Evolutionary conservation across 306 rosid species (phyloP).

Genomic region (Cucurbita maxima): DNA sequence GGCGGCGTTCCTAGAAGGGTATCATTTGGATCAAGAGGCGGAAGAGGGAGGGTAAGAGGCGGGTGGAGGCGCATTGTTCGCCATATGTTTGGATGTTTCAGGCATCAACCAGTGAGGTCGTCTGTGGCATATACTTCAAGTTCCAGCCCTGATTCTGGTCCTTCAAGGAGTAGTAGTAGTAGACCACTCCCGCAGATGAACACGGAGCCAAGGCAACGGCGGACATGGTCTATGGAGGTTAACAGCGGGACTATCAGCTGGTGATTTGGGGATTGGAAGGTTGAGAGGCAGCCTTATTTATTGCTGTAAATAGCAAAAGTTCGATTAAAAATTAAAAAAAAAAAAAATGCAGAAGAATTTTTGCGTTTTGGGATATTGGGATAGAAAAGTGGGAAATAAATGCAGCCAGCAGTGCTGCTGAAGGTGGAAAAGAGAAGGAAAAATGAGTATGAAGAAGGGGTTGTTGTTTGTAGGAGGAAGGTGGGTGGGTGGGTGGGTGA

Average conservation of each 20-base stretch:
- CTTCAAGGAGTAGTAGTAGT: conserved; percentile 7
- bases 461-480: too few species aligned
- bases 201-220: background rate
- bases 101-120: conserved; percentile 16
- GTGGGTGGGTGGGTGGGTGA: too few species aligned
- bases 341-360: background rate
- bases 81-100: conserved; percentile 44
- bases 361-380: background rate
- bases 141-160: conserved; percentile 14
- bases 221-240: conserved; percentile 9
- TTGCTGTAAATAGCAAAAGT: conserved; percentile 6
- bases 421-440: too few species aligned
- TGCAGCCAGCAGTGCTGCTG: background rate
- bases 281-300: background rate
- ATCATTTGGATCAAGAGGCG: conserved; percentile 37
- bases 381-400: conserved; percentile 1
- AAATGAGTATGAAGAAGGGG: too few species aligned
- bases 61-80: conserved; percentile 23
- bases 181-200: conserved; percentile 1
- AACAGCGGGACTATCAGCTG: conserved; percentile 4
- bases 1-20: conserved; percentile 54
- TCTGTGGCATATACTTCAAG: conserved; percentile 10
- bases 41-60: conserved; percentile 35
- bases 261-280: background rate
- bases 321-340: too few species aligned